phyloP scores from a whole-genome alignment of 805 yeast species.

The Yarrowia sp. region DNA sequence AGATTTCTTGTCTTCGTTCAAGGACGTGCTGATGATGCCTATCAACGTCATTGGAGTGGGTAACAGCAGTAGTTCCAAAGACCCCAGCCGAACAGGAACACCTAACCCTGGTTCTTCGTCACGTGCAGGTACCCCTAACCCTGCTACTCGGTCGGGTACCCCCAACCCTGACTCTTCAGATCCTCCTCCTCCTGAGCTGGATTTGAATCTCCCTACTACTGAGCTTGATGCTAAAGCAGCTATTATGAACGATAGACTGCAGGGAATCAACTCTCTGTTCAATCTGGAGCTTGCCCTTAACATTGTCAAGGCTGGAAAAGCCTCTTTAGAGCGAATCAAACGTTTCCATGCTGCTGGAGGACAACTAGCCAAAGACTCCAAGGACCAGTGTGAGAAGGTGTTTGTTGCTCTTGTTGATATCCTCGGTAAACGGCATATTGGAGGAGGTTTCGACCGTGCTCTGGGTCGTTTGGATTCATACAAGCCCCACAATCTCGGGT shows the following conservation, averaged over 20 bases:
- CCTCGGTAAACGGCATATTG: constrained; percentile 72
- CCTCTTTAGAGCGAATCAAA: constrained; percentile 57
- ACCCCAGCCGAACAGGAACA: neutral
- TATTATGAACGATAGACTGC: constrained; percentile 69
- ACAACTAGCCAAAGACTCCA: constrained; percentile 41
- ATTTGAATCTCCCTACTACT: constrained; percentile 44
- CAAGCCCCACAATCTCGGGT: constrained; percentile 48
- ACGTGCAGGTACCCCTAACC: neutral
- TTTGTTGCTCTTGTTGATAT: constrained; percentile 64
- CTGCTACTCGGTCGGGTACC: neutral
- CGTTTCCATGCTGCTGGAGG: constrained; percentile 44
- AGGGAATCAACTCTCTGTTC: constrained; percentile 70
- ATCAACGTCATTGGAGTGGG: constrained; percentile 30
- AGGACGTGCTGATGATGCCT: constrained; percentile 46
- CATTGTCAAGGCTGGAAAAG: constrained; percentile 65
- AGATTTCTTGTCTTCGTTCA: constrained; percentile 53
- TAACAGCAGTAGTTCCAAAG: neutral
- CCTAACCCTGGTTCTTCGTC: neutral
- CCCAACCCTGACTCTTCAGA: constrained; percentile 5
- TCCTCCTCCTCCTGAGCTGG: constrained; percentile 27
- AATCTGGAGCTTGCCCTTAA: constrained; percentile 77
- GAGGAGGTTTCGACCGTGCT: constrained; percentile 81
- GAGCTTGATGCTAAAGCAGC: constrained; percentile 80
- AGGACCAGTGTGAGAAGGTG: constrained; percentile 54
- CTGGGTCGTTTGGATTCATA: constrained; percentile 65